Conservation (phyloP, 2,329 filamentous ascomycete genomes). For the Neobulgaria alba region DNA sequence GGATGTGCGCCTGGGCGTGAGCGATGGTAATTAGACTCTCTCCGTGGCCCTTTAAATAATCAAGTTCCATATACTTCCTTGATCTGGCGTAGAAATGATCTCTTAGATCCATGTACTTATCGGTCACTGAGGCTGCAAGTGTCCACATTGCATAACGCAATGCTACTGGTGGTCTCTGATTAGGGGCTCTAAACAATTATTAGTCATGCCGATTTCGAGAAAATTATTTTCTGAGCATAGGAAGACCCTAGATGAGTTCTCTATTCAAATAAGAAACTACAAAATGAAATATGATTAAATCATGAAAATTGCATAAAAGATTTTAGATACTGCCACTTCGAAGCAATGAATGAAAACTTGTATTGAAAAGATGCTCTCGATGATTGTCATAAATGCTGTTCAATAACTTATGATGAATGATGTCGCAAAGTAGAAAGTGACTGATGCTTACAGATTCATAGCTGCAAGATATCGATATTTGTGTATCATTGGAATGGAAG, state of each 20-base stretch:
- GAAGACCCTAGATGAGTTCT: no score
- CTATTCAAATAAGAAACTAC: no score
- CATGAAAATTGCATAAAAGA: no score
- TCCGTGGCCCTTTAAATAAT: slow-evolving; percentile 87
- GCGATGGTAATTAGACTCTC: slow-evolving; percentile 80
- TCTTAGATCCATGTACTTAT: slow-evolving; percentile 72
- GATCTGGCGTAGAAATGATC: slow-evolving; percentile 85
- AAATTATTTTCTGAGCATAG: no score
- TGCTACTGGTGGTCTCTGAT: slow-evolving; percentile 76
- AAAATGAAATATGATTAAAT: no score
- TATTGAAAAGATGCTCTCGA: no score
- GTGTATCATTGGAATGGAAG: slow-evolving; percentile 81
- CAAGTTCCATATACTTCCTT: slow-evolving; percentile 80
- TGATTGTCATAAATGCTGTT: no score
- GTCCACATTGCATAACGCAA: slow-evolving; percentile 94
- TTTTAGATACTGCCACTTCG: no score
- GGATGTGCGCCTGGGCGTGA: slow-evolving; percentile 76
- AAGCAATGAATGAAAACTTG: no score
- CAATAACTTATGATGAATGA: no score
- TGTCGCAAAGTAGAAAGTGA: not conserved
- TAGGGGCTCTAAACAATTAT: slow-evolving; percentile 50
- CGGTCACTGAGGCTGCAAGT: slow-evolving; percentile 75
- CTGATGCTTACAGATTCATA: slow-evolving; percentile 60
- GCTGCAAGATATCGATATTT: slow-evolving; percentile 78
- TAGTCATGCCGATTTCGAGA: slow-evolving; percentile 9